A percentile compares a stretch with the other conserved stretches of the same genome.
Evolutionary conservation across 192 early-diverging fungal genomes (phyloP).

Genomic region (Backusella tuberculispora): DNA sequence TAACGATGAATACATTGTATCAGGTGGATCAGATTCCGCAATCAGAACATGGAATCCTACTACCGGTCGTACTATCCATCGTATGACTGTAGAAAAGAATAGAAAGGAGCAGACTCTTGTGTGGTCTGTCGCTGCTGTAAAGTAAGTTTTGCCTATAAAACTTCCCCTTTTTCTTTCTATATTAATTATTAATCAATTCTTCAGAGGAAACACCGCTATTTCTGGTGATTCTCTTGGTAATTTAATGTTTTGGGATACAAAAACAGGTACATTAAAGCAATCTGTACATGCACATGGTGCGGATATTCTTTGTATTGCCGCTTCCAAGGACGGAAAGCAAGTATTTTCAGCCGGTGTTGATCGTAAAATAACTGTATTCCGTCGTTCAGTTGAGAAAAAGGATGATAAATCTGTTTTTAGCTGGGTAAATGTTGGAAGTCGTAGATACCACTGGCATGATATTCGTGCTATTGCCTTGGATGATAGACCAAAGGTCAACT

Average conservation of each 20-base stretch:
- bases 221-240: conserved; percentile 91
- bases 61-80: conserved; percentile 54
- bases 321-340: conserved; percentile 60
- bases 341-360: conserved; percentile 93
- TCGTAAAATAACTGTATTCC: conserved; percentile 79
- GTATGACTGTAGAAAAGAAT: conserved; percentile 79
- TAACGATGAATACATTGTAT: conserved; percentile 69
- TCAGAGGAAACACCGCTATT: conserved; percentile 73
- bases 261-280: conserved; percentile 68
- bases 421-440: conserved; percentile 85
- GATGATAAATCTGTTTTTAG: conserved; percentile 40
- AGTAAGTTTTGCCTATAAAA: conserved; percentile 29
- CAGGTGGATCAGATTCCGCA: conserved; percentile 82
- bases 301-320: conserved; percentile 86
- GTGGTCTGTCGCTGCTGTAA: conserved; percentile 76
- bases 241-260: conserved; percentile 87
- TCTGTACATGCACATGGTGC: conserved; percentile 78
- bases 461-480: conserved; percentile 85
- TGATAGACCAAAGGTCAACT: conserved; percentile 66
- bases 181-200: background rate
- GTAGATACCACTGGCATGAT: conserved; percentile 94
- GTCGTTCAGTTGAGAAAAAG: conserved; percentile 50
- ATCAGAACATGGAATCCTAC: conserved; percentile 73
- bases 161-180: background rate
- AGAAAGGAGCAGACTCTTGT: conserved; percentile 83